Conservation (phyloP, 192 early-diverging fungal genomes). For the Thoreauomyces humboldtii region DNA sequence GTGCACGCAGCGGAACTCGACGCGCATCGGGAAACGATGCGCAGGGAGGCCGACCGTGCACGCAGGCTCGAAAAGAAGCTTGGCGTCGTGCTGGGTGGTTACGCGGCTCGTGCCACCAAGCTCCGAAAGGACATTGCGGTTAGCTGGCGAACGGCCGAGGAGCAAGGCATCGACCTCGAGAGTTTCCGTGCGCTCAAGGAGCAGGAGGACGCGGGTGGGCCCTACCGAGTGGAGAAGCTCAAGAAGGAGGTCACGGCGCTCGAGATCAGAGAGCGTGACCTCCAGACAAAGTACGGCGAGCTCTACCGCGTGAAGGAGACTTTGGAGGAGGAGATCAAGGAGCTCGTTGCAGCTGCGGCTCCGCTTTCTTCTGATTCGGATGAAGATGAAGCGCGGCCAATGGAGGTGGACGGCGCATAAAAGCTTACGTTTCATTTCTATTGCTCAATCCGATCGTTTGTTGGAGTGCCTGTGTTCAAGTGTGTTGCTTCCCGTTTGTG, state of each 20-base stretch:
- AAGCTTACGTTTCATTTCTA: too few species aligned
- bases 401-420: too few species aligned
- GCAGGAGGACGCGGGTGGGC: conserved; percentile 36
- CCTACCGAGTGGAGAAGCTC: conserved; percentile 51
- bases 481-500: too few species aligned
- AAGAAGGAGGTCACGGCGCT: conserved; percentile 53
- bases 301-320: conserved; percentile 51
- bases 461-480: too few species aligned
- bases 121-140: conserved; percentile 55
- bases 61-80: conserved; percentile 86
- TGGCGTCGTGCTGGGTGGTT: conserved; percentile 76
- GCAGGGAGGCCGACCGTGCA: conserved; percentile 68
- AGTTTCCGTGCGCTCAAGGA: conserved; percentile 28
- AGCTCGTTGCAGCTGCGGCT: too few species aligned
- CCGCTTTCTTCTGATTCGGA: too few species aligned
- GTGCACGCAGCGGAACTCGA: conserved; percentile 35
- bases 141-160: conserved; percentile 19
- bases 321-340: conserved; percentile 14
- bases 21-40: conserved; percentile 67
- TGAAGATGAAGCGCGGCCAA: too few species aligned
- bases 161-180: conserved; percentile 14
- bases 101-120: conserved; percentile 66
- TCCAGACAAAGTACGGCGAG: conserved; percentile 68
- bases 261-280: conserved; percentile 48
- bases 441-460: too few species aligned